Evolutionary conservation across 805 yeast genomes (phyloP).

Genomic region (Metschnikowia proteae): DNA sequence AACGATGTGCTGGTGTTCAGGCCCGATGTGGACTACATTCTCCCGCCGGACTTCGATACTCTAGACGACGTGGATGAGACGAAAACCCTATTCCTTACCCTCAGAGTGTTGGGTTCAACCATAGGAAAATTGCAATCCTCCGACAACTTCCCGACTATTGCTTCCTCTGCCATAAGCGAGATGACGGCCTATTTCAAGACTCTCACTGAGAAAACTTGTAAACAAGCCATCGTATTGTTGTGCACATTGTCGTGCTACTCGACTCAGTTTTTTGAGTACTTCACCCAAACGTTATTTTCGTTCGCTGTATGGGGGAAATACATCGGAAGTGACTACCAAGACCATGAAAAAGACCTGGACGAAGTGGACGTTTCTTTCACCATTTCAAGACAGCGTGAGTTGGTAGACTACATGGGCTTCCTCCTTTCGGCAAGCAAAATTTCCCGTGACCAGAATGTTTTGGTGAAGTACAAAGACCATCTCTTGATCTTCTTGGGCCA

Average conservation of each 20-base stretch:
- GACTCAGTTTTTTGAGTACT: conserved; percentile 41
- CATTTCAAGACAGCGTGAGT: conserved; percentile 53
- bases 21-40: conserved; percentile 22
- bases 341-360: conserved; percentile 6
- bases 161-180: conserved; percentile 34
- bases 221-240: conserved; percentile 60
- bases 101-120: conserved; percentile 26
- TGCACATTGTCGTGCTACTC: conserved; percentile 53
- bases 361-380: conserved; percentile 34
- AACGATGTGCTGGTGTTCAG: conserved; percentile 45
- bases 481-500: conserved; percentile 65
- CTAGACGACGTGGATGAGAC: conserved; percentile 36
- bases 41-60: conserved; percentile 24
- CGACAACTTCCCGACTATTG: conserved; percentile 31
- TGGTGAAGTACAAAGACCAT: conserved; percentile 57
- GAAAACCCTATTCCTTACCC: conserved; percentile 34
- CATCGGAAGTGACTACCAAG: conserved; percentile 21
- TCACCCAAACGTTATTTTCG: conserved; percentile 34
- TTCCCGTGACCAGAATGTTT: conserved; percentile 28
- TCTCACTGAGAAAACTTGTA: conserved; percentile 49
- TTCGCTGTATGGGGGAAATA: conserved; percentile 43
- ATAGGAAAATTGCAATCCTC: conserved; percentile 34
- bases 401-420: conserved; percentile 58
- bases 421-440: conserved; percentile 45
- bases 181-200: conserved; percentile 49